Evolutionary conservation across 371 early-diverging fungal genomes (phyloP), one percentile per base, ranked within the genome.

Genomic region (Syncephalastrum racemosum): DNA sequence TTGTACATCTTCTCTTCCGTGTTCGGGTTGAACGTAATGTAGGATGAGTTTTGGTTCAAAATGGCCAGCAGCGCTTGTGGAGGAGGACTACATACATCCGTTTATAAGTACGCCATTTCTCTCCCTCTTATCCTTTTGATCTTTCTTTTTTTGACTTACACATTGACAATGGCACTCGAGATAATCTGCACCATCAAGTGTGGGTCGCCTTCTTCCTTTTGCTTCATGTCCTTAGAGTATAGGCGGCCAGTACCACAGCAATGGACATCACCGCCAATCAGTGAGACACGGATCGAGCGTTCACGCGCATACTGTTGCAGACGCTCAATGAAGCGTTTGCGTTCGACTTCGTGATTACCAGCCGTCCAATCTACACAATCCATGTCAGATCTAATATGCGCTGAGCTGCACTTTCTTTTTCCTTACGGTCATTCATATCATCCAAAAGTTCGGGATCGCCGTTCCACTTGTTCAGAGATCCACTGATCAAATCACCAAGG

Each of bases 181-280:
- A 89, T 75, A 31, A 91, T 79, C 60, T 91, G 90, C 40, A 81
- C 77, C 90, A 91, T 91, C 25, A 87, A 63, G 31, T 81, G 81
- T 19, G 78, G 83, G 63, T 91, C 91, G 15, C 76, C 74, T 59
- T 80, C 82, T 48, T 79, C 73, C 27, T 62, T 71, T 0, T 73
- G 68, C 42, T 77, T 70, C 46, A 81, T 74, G 27, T 73, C 68
- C 46, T 71, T 73, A 6, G 71, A 68, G 18, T 64, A 73, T 60
- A 89, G 77, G 24, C 80, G 72, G 1, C 91, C 90, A 18, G 85
- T 80, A 12, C 88, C 93, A 50, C 86, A 81, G 59, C 90, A 90
- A 63, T 95, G 95, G 3, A 75, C 94, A 66, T 94, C 95, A 39
- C 93, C 95, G 4, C 86, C 84, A 12, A 93, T 65, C 62, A 93